Conservation (phyloP, 2,329 filamentous ascomycete species). For the Metarhizium sp. region DNA sequence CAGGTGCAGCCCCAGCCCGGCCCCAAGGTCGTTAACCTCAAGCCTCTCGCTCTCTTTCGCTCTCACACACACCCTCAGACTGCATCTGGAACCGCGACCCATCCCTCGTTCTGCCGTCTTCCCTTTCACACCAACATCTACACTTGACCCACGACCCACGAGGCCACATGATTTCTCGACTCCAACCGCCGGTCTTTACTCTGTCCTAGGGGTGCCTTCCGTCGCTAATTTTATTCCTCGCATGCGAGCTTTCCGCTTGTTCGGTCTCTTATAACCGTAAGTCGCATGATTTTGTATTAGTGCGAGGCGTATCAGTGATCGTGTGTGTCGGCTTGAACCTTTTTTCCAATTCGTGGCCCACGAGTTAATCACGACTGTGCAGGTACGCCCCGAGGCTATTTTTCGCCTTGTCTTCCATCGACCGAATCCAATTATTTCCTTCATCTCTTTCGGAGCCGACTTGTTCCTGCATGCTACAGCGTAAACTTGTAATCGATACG, state of each 20-base stretch:
- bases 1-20: too few relatives aligned
- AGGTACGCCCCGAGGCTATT: neutral
- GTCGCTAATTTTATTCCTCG: constrained; percentile 1
- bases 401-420: neutral
- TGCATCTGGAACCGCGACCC: constrained; percentile 16
- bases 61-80: neutral
- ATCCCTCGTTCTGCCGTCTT: constrained; percentile 14
- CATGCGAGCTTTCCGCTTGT: constrained; percentile 1
- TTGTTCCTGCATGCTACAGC: neutral
- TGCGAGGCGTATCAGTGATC: constrained; percentile 1
- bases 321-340: neutral
- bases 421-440: neutral
- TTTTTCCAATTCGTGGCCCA: neutral
- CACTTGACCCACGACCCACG: constrained; percentile 10
- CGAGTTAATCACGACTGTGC: neutral
- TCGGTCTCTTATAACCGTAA: constrained; percentile 3
- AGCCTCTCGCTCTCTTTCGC: neutral
- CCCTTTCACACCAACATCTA: constrained; percentile 15
- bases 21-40: too few relatives aligned
- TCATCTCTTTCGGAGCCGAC: neutral
- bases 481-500: neutral
- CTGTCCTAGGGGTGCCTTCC: neutral
- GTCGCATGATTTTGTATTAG: constrained; percentile 7
- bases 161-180: constrained; percentile 8
- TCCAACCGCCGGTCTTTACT: neutral